Percentiles rank a stretch among this genome's conserved stretches.
Evolutionary conservation across 2,329 filamentous ascomycete species (phyloP).

Genomic region (Nannizziopsis arthrosporioides): DNA sequence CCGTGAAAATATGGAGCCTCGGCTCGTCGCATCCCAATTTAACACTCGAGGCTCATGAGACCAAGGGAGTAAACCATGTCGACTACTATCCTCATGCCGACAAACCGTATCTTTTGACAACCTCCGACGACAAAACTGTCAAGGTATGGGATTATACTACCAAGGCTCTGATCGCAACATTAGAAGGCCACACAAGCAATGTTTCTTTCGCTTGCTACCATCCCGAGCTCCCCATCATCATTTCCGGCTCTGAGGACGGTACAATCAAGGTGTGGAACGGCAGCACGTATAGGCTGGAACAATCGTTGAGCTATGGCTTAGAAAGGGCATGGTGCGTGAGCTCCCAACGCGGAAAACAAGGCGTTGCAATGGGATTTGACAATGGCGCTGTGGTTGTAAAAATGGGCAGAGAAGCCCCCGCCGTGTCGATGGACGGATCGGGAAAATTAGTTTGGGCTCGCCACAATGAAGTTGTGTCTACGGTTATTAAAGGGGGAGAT

Average conservation of each 20-base stretch:
- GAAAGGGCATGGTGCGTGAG: constrained; percentile 97
- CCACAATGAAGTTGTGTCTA: constrained; percentile 88
- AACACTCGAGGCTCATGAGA: constrained; percentile 91
- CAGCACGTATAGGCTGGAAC: constrained; percentile 91
- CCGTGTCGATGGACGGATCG: constrained; percentile 91
- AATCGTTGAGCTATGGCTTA: constrained; percentile 88
- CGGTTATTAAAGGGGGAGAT: constrained; percentile 89
- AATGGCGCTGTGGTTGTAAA: constrained; percentile 97
- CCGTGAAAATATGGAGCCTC: constrained; percentile 95
- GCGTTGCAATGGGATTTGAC: constrained; percentile 90
- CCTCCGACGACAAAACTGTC: constrained; percentile 89
- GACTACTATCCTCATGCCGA: constrained; percentile 66
- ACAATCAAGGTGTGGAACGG: constrained; percentile 98
- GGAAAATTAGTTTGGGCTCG: constrained; percentile 94
- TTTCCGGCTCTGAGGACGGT: constrained; percentile 94
- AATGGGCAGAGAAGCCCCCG: constrained; percentile 92
- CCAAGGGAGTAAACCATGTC: constrained; percentile 95
- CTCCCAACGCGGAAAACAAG: constrained; percentile 88
- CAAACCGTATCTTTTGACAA: constrained; percentile 82
- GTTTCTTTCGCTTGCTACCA: constrained; percentile 98
- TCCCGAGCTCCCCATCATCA: constrained; percentile 90
- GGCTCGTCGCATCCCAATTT: constrained; percentile 91
- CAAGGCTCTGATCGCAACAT: constrained; percentile 88
- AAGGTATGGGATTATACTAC: constrained; percentile 99
- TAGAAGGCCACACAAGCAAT: constrained; percentile 95